Percentiles rank a stretch among this genome's conserved stretches.
phyloP scores from a whole-genome alignment of 768 basidiomycete species.

The Saitozyma podzolica region DNA sequence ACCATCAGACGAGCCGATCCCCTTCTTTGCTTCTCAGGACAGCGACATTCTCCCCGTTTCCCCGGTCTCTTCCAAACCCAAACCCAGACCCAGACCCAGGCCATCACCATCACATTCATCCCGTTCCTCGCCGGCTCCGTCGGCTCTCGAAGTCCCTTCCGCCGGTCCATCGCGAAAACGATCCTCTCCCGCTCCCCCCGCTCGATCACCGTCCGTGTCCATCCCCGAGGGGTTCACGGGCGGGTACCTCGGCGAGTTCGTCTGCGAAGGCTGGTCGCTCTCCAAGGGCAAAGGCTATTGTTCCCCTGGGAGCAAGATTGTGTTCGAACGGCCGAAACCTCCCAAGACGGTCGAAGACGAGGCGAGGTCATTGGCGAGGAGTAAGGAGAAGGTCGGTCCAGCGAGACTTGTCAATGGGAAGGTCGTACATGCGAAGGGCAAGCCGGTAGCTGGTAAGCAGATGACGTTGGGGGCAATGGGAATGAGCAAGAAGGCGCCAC shows the following conservation, averaged over 20 bases:
- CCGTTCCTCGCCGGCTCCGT: too few relatives aligned
- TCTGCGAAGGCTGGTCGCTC: constrained; percentile 49
- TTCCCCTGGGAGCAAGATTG: constrained; percentile 38
- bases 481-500: constrained; percentile 34
- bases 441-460: constrained; percentile 40
- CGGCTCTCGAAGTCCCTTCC: not conserved
- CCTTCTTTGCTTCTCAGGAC: constrained; percentile 13
- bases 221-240: constrained; percentile 28
- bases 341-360: constrained; percentile 29
- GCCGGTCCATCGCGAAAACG: not conserved
- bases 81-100: too few relatives aligned
- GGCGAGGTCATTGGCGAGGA: constrained; percentile 11
- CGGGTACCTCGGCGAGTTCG: constrained; percentile 49
- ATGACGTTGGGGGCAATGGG: constrained; percentile 45
- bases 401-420: constrained; percentile 48
- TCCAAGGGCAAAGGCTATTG: constrained; percentile 52
- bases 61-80: too few relatives aligned
- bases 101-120: too few relatives aligned
- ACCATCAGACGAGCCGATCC: not conserved
- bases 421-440: constrained; percentile 39
- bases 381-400: constrained; percentile 36
- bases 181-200: constrained; percentile 19
- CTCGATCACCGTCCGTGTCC: constrained; percentile 21
- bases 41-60: constrained; percentile 29
- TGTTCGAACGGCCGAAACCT: constrained; percentile 43